A percentile compares a stretch with the other conserved stretches of the same genome.
phyloP scores from a whole-genome alignment of 108 stramenopile genomes.

The Cyclostephanos invisitatus region DNA sequence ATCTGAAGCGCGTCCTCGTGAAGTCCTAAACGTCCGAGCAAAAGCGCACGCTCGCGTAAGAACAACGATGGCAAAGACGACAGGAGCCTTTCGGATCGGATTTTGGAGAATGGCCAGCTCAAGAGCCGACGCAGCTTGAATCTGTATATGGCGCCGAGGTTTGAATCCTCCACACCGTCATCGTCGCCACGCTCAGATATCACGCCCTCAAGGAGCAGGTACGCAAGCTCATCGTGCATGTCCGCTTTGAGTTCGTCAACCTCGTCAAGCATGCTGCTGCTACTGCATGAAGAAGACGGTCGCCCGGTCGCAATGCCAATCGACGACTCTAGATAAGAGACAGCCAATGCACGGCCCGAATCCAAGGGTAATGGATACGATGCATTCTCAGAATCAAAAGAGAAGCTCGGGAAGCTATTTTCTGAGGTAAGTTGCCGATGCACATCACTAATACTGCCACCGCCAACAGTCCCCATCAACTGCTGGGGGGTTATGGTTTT shows the following conservation, averaged over 20 bases:
- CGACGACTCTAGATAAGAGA: constrained; percentile 81
- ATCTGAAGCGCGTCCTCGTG: constrained; percentile 88
- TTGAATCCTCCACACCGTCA: constrained; percentile 53
- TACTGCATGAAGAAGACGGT: constrained; percentile 37
- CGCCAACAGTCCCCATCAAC: neutral
- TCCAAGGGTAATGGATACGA: constrained; percentile 61
- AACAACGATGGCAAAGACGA: constrained; percentile 76
- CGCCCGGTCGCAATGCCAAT: constrained; percentile 81
- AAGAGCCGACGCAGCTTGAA: constrained; percentile 72
- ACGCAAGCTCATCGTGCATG: constrained; percentile 86
- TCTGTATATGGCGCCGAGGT: constrained; percentile 72
- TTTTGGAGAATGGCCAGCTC: constrained; percentile 73
- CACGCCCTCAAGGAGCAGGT: constrained; percentile 83
- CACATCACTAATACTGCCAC: neutral
- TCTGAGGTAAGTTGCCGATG: neutral
- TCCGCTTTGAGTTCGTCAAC: constrained; percentile 61
- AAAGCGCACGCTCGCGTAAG: constrained; percentile 76
- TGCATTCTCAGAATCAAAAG: constrained; percentile 1
- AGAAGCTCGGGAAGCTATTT: constrained; percentile 8
- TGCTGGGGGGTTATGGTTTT: constrained; percentile 53
- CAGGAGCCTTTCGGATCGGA: constrained; percentile 75
- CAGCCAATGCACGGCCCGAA: constrained; percentile 80
- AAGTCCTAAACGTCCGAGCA: constrained; percentile 80
- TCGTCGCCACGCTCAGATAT: constrained; percentile 83
- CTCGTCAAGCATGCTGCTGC: constrained; percentile 35